Percentiles rank a stretch among this genome's conserved stretches.
These are phyloP conservation scores for Neofusicoccum laricinum DNA, from an alignment of 2,329 filamentous ascomycete species.

Conservation along the genomic window DNA sequence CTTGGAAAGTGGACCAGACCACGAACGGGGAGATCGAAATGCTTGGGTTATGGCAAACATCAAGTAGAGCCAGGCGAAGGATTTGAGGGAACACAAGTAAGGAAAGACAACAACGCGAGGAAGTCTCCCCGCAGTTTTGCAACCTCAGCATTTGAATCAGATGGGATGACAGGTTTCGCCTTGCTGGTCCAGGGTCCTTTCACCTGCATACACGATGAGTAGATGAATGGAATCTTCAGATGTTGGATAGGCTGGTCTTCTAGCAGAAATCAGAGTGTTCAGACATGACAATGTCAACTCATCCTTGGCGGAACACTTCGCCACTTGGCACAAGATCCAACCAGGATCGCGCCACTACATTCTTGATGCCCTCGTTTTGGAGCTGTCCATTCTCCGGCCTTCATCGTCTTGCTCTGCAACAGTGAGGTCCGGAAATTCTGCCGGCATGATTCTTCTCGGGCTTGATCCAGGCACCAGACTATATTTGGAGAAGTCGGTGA, in stretches of 20 bases:
- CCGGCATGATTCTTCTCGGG: slow-evolving; percentile 78
- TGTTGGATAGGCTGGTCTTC: no score
- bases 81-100: background rate
- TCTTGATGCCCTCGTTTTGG: slow-evolving; percentile 24
- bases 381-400: slow-evolving; percentile 68
- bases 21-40: slow-evolving; percentile 6
- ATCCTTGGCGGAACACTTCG: background rate
- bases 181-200: background rate
- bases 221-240: no score
- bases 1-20: background rate
- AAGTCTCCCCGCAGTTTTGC: background rate
- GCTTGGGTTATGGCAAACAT: slow-evolving; percentile 9
- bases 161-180: background rate
- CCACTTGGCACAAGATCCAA: background rate
- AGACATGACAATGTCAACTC: background rate
- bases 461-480: slow-evolving; percentile 60
- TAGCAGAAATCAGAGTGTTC: no score
- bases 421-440: slow-evolving; percentile 62
- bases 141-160: background rate
- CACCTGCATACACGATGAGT: no score
- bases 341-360: slow-evolving; percentile 12
- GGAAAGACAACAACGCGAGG: background rate
- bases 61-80: background rate
- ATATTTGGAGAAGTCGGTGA: slow-evolving; percentile 72
- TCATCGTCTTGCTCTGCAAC: slow-evolving; percentile 81